phyloP scores from a whole-genome alignment of 78 protist species.

The Cavenderia fasciculata region DNA sequence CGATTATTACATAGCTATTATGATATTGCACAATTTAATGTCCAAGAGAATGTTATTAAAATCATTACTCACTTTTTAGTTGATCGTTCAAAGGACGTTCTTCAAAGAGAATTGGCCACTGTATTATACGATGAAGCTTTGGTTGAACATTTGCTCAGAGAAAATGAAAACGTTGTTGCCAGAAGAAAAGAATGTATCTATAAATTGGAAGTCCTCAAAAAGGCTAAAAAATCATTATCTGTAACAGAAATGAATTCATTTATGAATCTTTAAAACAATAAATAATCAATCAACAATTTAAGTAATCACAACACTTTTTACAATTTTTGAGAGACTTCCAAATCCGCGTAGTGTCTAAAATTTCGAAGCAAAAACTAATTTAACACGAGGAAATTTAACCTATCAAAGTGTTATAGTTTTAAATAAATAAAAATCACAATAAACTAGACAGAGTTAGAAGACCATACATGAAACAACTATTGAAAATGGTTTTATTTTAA shows the following conservation, averaged over 20 bases:
- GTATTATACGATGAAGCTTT: slow-evolving; percentile 81
- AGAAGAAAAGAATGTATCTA: slow-evolving; percentile 72
- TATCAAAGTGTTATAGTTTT: no score
- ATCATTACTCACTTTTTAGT: slow-evolving; percentile 88
- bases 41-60: slow-evolving; percentile 92
- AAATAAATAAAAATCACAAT: no score
- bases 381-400: no score
- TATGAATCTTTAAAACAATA: no score
- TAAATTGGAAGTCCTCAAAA: slow-evolving; percentile 69
- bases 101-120: slow-evolving; percentile 83
- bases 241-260: slow-evolving; percentile 12
- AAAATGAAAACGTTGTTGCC: slow-evolving; percentile 55
- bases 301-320: no score
- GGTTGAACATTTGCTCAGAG: slow-evolving; percentile 84
- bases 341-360: no score
- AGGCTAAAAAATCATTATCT: slow-evolving; percentile 74
- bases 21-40: slow-evolving; percentile 85
- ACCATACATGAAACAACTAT: no score
- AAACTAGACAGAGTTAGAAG: no score
- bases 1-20: slow-evolving; percentile 78
- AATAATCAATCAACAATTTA: no score
- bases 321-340: no score
- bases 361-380: no score
- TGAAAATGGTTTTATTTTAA: no score
- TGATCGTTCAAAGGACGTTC: slow-evolving; percentile 68